phyloP scores from a whole-genome alignment of 805 yeast genomes.

The Gaillardinia entomophila region DNA sequence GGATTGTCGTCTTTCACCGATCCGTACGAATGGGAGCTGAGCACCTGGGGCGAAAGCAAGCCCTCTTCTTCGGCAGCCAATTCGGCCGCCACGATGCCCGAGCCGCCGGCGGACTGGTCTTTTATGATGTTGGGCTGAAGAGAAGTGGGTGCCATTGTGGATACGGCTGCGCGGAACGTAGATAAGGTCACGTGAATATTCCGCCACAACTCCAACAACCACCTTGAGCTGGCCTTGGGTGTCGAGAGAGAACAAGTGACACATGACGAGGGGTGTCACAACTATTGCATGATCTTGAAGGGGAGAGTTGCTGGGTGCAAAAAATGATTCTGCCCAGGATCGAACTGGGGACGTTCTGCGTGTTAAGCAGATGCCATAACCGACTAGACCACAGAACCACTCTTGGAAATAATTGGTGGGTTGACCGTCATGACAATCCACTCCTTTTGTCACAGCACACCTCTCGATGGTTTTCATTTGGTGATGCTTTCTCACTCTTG shows the following conservation, averaged over 20 bases:
- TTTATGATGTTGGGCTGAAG: constrained; percentile 12
- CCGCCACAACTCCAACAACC: too few species aligned
- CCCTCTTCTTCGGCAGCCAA: constrained; percentile 29
- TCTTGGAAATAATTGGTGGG: too few species aligned
- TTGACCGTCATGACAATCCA: too few species aligned
- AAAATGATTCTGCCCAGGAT: constrained; percentile 97
- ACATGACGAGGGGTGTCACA: too few species aligned
- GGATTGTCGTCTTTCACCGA: constrained; percentile 3
- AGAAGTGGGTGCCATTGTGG: background rate
- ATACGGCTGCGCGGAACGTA: background rate
- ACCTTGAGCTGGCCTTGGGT: too few species aligned
- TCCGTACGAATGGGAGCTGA: constrained; percentile 12
- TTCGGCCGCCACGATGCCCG: constrained; percentile 33
- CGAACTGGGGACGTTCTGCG: constrained; percentile 99
- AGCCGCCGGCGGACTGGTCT: constrained; percentile 24
- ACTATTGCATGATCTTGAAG: too few species aligned
- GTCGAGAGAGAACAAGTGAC: too few species aligned
- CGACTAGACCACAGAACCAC: constrained; percentile 98
- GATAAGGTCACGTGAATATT: background rate
- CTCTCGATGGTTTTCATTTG: too few species aligned
- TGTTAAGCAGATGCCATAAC: constrained; percentile 99
- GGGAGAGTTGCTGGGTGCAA: constrained; percentile 1
- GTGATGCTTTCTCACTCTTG: too few species aligned
- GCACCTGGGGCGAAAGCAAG: constrained; percentile 7
- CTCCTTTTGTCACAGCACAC: too few species aligned